A percentile compares a stretch with the other conserved stretches of the same genome.
These are phyloP conservation scores for Paraphaeosphaeria minitans DNA, from an alignment of 2,329 filamentous ascomycete species.

Conservation along the genomic window DNA sequence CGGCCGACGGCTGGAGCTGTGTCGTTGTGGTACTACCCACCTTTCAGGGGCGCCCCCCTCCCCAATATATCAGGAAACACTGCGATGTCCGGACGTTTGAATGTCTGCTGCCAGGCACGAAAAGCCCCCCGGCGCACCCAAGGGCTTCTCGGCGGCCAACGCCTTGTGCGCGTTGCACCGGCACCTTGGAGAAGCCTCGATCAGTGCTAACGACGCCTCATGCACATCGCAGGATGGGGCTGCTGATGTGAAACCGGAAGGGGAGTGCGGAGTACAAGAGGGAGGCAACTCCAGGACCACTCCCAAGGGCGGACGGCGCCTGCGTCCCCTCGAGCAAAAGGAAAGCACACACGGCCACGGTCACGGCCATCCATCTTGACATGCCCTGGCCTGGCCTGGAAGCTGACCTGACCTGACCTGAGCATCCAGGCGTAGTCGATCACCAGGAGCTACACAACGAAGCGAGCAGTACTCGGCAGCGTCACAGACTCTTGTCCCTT, in stretches of 20 bases:
- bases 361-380: constrained; percentile 18
- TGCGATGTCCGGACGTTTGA: constrained; percentile 37
- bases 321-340: constrained; percentile 38
- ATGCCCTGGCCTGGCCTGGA: too few species aligned
- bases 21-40: constrained; percentile 47
- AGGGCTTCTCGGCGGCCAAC: neutral
- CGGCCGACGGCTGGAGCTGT: constrained; percentile 41
- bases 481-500: constrained; percentile 1
- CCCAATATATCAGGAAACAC: constrained; percentile 48
- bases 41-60: constrained; percentile 43
- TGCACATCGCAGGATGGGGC: constrained; percentile 46
- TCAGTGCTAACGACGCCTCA: constrained; percentile 45
- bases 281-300: constrained; percentile 35
- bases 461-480: neutral
- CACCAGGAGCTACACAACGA: constrained; percentile 1
- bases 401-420: constrained; percentile 10
- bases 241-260: constrained; percentile 44
- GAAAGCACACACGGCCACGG: constrained; percentile 35
- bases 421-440: neutral
- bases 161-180: constrained; percentile 45
- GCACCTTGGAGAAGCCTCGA: constrained; percentile 41
- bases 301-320: constrained; percentile 37
- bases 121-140: constrained; percentile 23
- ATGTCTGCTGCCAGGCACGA: constrained; percentile 46
- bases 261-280: constrained; percentile 44